Evolutionary conservation across 2,329 filamentous ascomycete genomes (phyloP), one percentile per base, ranked within the genome.

Genomic region (Neofusicoccum kwambonambiense): DNA sequence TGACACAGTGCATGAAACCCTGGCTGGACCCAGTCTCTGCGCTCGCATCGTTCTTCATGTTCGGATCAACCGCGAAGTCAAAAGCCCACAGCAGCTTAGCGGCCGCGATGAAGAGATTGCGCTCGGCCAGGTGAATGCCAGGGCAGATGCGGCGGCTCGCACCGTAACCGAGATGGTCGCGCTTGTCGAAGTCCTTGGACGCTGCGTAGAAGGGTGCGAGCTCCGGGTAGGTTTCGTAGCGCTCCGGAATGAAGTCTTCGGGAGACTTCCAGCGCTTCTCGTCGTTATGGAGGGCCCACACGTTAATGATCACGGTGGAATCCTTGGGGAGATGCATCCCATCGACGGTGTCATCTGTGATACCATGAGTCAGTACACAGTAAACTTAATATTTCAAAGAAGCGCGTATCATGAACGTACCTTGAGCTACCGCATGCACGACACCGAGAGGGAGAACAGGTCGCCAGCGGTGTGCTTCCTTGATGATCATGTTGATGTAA

Each of bases 381-480:
- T 6, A 3, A 31, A 31, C 27, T 27, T 4, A 27, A 27, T 27
- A 27, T n/a, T n/a, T n/a, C n/a, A n/a, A n/a, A n/a, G n/a, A n/a
- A n/a, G n/a, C n/a, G n/a, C n/a, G n/a, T n/a, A 31, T 31, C 27
- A 4, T 31, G 3, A 12, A 50, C 47, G 2, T 45, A 64, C 62
- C 62, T 70, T 68, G 60, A 35, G 77, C 77, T 0, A 78, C 78
- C 50, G 81, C 80, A 54, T 83, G 80, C 0, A 81, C 79, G 0
- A 73, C 52, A 2, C 35, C 65, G 6, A 69, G 67, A 7, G 71
- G 70, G 7, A 65, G 57, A 17, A 76, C 70, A n/a, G 76, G 75
- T 39, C 71, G 67, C 73, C 74, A 78, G 49, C 77, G 69, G 63
- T 75, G 68, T 3, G 68, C 68, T 65, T 78, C 76, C 56, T 77